Percentiles rank a stretch among this genome's conserved stretches.
phyloP scores from a whole-genome alignment of 345 rosid genomes.

The Syzygium grande region DNA sequence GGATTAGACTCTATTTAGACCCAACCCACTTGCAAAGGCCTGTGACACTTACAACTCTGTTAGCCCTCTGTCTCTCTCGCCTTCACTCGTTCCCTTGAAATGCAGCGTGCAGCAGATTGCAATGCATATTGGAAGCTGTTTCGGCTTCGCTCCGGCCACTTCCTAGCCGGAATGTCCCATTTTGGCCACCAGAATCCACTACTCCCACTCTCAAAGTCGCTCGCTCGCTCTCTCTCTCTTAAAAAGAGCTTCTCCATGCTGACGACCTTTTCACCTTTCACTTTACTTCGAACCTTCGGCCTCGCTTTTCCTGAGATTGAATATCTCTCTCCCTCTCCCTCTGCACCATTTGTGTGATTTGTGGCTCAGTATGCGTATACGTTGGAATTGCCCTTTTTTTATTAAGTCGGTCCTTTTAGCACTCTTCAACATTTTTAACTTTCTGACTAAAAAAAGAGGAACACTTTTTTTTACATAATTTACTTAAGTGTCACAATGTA shows the following conservation, averaged over 20 bases:
- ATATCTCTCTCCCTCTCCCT: neutral
- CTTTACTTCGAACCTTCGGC: neutral
- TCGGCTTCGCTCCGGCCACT: neutral
- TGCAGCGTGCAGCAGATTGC: neutral
- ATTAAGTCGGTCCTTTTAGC: neutral
- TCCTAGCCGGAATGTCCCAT: conserved; percentile 8
- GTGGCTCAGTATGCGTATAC: neutral
- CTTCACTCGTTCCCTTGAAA: neutral
- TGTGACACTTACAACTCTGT: neutral
- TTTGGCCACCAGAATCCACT: neutral
- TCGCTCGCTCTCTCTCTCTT: neutral
- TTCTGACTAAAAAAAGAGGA: too few species aligned
- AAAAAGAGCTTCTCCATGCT: neutral
- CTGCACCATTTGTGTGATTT: neutral
- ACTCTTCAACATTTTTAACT: neutral
- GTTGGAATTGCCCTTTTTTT: neutral
- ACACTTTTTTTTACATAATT: too few species aligned
- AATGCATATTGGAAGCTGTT: neutral
- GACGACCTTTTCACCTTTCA: neutral
- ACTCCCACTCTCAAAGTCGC: neutral
- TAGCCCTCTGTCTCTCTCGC: neutral
- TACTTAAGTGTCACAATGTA: neutral
- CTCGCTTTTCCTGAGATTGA: neutral
- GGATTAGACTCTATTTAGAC: neutral
- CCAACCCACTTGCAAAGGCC: neutral